phyloP scores from a whole-genome alignment of 164 flowering plant species.

The Vitis amurensis region DNA sequence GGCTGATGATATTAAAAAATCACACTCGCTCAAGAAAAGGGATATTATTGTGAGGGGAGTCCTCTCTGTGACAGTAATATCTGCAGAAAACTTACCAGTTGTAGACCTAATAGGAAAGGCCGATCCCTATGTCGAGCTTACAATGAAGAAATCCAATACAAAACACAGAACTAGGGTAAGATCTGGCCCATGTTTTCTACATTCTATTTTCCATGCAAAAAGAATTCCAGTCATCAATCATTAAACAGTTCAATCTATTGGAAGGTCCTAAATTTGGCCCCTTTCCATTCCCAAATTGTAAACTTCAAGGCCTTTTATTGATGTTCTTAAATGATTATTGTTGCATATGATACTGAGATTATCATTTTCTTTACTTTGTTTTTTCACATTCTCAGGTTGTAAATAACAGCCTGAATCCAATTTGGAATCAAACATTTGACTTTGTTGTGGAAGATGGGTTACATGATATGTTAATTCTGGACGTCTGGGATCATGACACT shows the following conservation, averaged over 20 bases:
- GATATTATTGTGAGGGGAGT: constrained; percentile 91
- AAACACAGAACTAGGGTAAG: constrained; percentile 82
- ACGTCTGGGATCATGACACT: constrained; percentile 95
- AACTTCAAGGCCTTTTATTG: too few relatives aligned
- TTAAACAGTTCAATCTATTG: too few relatives aligned
- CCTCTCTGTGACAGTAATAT: constrained; percentile 84
- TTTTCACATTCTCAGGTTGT: constrained; percentile 59
- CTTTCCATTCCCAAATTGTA: too few relatives aligned
- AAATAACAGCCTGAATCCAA: constrained; percentile 72
- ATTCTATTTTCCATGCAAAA: not conserved
- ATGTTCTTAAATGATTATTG: too few relatives aligned
- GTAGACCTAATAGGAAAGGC: constrained; percentile 90
- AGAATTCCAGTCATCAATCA: too few relatives aligned
- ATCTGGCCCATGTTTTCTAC: not conserved
- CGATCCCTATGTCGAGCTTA: constrained; percentile 81
- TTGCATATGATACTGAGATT: not conserved
- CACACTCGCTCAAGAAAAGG: constrained; percentile 38
- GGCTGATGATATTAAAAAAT: constrained; percentile 26
- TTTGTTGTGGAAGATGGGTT: constrained; percentile 95
- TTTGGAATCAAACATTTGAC: constrained; percentile 98
- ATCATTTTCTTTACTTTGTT: not conserved
- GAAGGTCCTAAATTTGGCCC: too few relatives aligned
- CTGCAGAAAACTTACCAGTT: constrained; percentile 86
- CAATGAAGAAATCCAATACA: constrained; percentile 72
- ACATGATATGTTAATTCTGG: constrained; percentile 82